Evolutionary conservation across 306 rosid genomes (phyloP), one percentile per base, ranked within the genome.

Genomic region (Medicago lupulina): DNA sequence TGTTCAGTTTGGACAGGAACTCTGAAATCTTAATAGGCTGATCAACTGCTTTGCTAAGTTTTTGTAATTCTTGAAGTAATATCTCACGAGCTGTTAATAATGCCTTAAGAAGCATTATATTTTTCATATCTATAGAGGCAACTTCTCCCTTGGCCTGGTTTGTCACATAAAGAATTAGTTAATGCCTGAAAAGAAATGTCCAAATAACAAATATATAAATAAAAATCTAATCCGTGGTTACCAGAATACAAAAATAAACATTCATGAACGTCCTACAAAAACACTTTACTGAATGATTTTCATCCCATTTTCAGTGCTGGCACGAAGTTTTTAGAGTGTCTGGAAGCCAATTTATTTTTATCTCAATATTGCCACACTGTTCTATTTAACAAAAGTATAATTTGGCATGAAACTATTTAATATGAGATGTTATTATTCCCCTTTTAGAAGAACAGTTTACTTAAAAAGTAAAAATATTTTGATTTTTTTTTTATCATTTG

Each of bases 11-110:
- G 60, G 91, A 83, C 66, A 83, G 75, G 79, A 90, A 86, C 69
- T 88, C 92, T 65, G 88, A 76, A 85, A 86, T 80, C 82, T 92
- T 91, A 81, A 88, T 40, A 31, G 84, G 62, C 74, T 81, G 82
- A 84, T 71, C 90, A 75, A 87, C 67, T 44, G 88, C 92, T 77
- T 86, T 82, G 89, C 91, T 83, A 43, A 93, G 82, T 73, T 82
- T 89, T 71, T 41, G 88, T 18, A 90, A 79, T 84, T 90, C 98
- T 85, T 89, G 92, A 74, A 90, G 85, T 78, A 93, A 80, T 71
- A 83, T 80, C 80, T 87, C 91, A 80, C 88, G 91, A 61, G 94
- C 88, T 72, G 87, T 61, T 73, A 93, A 59, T 61, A 93, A 80
- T 72, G 92, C 87, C 66, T 87, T 90, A 59, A 86, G 58, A 76